Evolutionary conservation across 495 filamentous ascomycete species (phyloP), one percentile per base, ranked within the genome.

Genomic region (Neurospora africana): DNA sequence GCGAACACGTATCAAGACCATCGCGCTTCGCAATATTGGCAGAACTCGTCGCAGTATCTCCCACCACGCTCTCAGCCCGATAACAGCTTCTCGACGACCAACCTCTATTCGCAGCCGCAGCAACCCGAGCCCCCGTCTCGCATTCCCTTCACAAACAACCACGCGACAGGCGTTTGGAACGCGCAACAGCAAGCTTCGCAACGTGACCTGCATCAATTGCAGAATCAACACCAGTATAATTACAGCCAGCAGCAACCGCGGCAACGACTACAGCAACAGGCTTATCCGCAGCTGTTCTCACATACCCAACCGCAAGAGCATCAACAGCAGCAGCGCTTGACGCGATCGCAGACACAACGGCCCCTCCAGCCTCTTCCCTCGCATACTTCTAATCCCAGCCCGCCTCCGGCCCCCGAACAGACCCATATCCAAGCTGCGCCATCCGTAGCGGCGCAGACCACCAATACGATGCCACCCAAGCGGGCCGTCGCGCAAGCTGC

Each of bases 391-490:
- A 43, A 44, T 44, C 35, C 30, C 44, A 58, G 39, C 30, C 69
- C 73, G 70, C 17, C 65, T 39, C 36, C 44, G 44, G 21, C 69
- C 58, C 36, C 72, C 68, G 38, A 53, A 30, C 33, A 41, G 21
- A 53, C 17, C 40, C 35, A 30, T 69, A 30, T 35, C 4, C 65
- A 69, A 69, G 19, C 35, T 41, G 37, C 53, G 53, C 27, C 53
- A 65, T 30, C 53, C 13, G 13, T 35, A 65, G 27, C 10, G 13
- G 17, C 47, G 39, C 39, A 38, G 4, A 36, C 19, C 17, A 27
- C 23, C 65, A 33, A 38, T 79, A 76, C 72, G 77, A 84, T 81
- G 84, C 82, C 78, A 74, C 83, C 80, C 78, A 84, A 77, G 79
- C 83, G 72, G 77, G 81, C 79, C 73, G 77, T 76, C 68, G 74